Conservation (phyloP, 805 yeast species). For the Lipomyces starkeyi region DNA sequence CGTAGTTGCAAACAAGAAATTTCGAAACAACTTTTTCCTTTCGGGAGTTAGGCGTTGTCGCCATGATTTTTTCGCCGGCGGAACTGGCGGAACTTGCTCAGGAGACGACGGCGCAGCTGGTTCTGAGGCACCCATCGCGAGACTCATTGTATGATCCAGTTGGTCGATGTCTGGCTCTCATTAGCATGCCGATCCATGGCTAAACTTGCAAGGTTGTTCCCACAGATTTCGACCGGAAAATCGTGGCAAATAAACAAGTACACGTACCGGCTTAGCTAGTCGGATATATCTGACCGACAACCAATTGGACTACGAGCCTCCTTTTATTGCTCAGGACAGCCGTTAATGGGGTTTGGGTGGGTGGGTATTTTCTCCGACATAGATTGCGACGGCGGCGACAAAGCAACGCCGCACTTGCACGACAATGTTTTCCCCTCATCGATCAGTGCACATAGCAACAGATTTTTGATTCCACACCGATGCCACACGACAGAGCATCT, state of each 20-base stretch:
- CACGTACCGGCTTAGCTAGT: not conserved
- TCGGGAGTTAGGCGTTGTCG: slow-evolving; percentile 25
- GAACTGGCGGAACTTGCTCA: not conserved
- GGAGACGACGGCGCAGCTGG: slow-evolving; percentile 1
- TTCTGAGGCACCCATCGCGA: slow-evolving; percentile 18
- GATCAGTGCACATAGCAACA: not conserved
- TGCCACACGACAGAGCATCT: not conserved
- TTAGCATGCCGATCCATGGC: not conserved
- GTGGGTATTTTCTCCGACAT: too few relatives aligned
- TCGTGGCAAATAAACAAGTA: not conserved
- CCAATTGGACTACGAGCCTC: not conserved
- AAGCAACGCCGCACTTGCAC: not conserved
- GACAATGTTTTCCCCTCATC: not conserved
- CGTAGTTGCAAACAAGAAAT: slow-evolving; percentile 35
- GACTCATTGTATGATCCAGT: slow-evolving; percentile 11
- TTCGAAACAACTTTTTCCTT: slow-evolving; percentile 24
- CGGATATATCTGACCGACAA: not conserved
- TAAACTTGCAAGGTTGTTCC: not conserved
- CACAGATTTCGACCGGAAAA: not conserved
- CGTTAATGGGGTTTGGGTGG: not conserved
- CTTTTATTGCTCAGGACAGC: not conserved
- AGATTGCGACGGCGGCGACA: not conserved
- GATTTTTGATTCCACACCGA: not conserved
- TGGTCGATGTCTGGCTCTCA: not conserved
- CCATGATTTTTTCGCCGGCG: slow-evolving; percentile 4